Evolutionary conservation across 176 grass and related monocot species (phyloP).

Genomic region (Zoysia pacifica): DNA sequence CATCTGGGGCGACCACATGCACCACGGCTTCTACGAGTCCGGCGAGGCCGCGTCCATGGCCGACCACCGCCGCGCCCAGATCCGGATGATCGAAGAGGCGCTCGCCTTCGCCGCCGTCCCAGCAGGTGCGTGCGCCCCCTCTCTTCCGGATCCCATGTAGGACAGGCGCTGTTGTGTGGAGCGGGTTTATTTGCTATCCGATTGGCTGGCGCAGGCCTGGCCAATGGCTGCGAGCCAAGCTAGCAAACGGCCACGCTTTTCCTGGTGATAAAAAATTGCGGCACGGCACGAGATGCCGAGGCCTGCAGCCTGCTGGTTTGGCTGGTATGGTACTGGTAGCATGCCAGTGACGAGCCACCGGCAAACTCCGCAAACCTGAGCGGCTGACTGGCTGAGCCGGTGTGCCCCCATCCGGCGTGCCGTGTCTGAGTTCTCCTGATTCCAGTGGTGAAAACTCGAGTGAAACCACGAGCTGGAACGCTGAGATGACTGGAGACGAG

Average conservation of each 20-base stretch:
- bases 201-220: neutral
- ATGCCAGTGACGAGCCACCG: no score
- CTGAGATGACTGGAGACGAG: no score
- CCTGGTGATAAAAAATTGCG: neutral
- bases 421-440: no score
- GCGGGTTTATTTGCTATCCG: neutral
- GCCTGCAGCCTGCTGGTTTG: neutral
- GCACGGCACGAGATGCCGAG: neutral
- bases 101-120: constrained; percentile 80
- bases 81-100: constrained; percentile 90
- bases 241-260: neutral
- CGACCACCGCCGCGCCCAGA: constrained; percentile 80
- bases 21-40: constrained; percentile 86
- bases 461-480: no score
- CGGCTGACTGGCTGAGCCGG: no score
- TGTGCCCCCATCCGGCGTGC: no score
- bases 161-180: neutral
- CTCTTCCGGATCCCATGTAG: neutral
- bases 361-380: no score
- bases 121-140: constrained; percentile 45
- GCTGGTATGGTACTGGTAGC: no score
- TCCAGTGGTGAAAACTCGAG: neutral
- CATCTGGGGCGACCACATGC: constrained; percentile 99
- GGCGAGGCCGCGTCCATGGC: constrained; percentile 51
- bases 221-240: neutral